These are phyloP conservation scores for Massarina eburnea DNA, from an alignment of 2,329 filamentous ascomycete species.

Conservation along the genomic window DNA sequence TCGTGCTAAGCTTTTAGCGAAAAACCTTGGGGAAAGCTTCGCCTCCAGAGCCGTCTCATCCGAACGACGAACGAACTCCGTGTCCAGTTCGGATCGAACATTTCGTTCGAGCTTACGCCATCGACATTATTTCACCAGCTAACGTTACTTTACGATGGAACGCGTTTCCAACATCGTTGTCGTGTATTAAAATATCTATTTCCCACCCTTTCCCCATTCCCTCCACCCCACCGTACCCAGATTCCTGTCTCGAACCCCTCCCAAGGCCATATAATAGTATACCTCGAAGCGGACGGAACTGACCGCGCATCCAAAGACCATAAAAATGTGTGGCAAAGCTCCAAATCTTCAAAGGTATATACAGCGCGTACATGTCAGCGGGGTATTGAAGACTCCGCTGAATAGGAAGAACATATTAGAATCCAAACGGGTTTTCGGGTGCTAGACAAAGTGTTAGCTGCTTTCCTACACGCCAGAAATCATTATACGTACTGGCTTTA, in stretches of 20 bases:
- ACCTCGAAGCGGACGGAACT: too few species aligned
- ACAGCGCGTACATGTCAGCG: conserved; percentile 7
- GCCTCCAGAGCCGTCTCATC: conserved; percentile 10
- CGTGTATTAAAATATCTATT: conserved; percentile 15
- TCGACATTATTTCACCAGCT: too few species aligned
- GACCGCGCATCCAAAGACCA: too few species aligned
- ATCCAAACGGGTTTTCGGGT: conserved; percentile 71
- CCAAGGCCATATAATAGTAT: too few species aligned
- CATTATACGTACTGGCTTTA: conserved; percentile 82
- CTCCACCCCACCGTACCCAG: neutral
- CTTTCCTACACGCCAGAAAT: neutral
- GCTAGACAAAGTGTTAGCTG: conserved; percentile 50
- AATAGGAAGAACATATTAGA: conserved; percentile 46
- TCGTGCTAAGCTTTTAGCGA: conserved; percentile 16
- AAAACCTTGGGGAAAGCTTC: conserved; percentile 10
- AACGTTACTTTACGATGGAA: too few species aligned
- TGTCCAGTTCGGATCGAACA: neutral
- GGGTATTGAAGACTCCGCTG: neutral
- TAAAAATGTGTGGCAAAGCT: conserved; percentile 1
- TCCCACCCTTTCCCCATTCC: neutral
- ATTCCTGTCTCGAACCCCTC: too few species aligned
- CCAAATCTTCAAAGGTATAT: conserved; percentile 9
- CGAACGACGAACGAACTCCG: conserved; percentile 4
- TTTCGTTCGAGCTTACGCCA: too few species aligned
- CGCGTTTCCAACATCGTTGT: too few species aligned